Base-by-base conservation (phyloP, 2,329 filamentous ascomycete genomes). In the Mollisiaceae sp. region DNA sequence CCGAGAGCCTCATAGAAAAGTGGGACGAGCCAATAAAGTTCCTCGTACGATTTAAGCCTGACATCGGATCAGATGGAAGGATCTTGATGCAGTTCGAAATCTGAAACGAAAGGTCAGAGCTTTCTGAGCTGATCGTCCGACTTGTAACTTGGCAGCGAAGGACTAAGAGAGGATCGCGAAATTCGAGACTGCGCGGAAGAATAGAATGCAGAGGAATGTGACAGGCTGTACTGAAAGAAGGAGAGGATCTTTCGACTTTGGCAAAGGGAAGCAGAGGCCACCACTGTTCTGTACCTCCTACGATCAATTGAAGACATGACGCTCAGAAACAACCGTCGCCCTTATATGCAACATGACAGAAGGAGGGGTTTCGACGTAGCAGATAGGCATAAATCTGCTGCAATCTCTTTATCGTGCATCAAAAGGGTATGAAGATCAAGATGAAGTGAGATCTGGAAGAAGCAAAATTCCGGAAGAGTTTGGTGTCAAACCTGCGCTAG, bases 101-200 rank as follows among this genome's bases (percentile, higher is more conserved):
- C 36, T 57, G 55, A 57, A 57, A 57, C 55, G 35, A 38, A 57
- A 36, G 55, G 55, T 57, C 55, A 57, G 55, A 39, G 55, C 55
- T 57, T 57, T 57, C 55, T 57, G 55, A 39, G 55, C 55, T 57
- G 55, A 57, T 57, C 32, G 32, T 57, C 36, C 20, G 15, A 57
- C 22, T 2, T 57, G 55, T 57, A 57, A n/a, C 12, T 57, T 8
- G 36, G 9, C 6, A 9, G 39, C 22, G 55, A 57, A 41, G 12
- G 24, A 54, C 1, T 54, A n/a, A 11, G 24, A 54, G 50, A 27
- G 18, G 50, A 27, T 35, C 32, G 3, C 50, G 50, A 54, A 35
- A 18, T 11, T 15, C 24, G 27, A 32, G 12, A 24, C 50, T 24
- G 14, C 50, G 32, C 27, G 50, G 22, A 54, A 54, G 22, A 54